Base-by-base conservation (phyloP, 345 rosid genomes). In the Arabis hirsuta region DNA sequence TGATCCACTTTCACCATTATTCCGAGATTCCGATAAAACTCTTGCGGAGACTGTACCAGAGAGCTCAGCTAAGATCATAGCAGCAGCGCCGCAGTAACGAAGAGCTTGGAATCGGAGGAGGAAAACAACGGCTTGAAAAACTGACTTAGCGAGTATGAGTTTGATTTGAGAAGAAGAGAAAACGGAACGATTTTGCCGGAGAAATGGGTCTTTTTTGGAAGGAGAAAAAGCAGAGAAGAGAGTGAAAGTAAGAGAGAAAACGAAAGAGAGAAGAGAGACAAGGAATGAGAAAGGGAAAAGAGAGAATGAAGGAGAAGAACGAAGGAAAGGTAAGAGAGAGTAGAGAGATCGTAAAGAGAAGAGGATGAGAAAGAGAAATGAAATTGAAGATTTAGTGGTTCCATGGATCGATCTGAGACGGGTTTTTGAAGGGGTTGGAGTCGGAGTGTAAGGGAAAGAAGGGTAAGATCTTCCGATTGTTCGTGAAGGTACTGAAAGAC, bases 21-120 rank as follows among this genome's bases (percentile, higher is more conserved):
- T 81, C 41, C 38, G 75, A 44, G 63, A 61, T 29, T 78, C 85
- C 0, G 84, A 58, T 6, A 84, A 48, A 67, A 83, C 81, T 54
- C 96, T 82, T 1, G 90, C 96, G 2, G 86, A 86, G 16, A 85
- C 87, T 39, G 79, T 88, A 2, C 98, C 98, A 1, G 88, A 88
- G 36, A 91, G 63, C 61, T 94, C 98, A 12, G 96, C 98, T 36
- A 94, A 85, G 75, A 94, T 94, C 96, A 94, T 86, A 16, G 97
- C 92, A 3, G 98, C 87, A 3, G 97, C 83, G n/a, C 98, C 88
- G 45, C 98, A 94, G 69, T 85, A 94, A 12, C 87, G 80, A 54
- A 94, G 96, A 13, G 98, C 92, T 74, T 89, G 98, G 55, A 94
- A 94, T 22, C 97, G 80, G 50, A 94, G 84, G 29, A 90, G 88